Base-by-base conservation (phyloP, 257 asterid genomes). In the Ophiorrhiza pumila region DNA sequence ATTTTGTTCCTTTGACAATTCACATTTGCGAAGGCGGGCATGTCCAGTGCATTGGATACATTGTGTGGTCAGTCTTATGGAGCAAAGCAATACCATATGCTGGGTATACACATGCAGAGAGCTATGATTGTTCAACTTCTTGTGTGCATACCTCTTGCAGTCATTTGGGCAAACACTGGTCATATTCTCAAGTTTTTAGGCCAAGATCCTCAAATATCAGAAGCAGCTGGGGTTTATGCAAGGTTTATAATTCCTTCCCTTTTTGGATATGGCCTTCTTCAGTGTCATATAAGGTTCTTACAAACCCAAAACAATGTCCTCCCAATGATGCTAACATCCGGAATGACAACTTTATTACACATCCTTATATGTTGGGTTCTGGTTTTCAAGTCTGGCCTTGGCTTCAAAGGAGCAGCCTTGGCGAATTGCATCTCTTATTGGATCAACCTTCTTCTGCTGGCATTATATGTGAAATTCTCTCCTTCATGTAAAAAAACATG, bases 1-100 rank as follows among this genome's bases (percentile, higher is more conserved):
- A 7, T 60, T 34, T 27, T 5, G 18, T 60, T 55, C 31, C 35
- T 63, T 10, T 23, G n/a, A 41, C 13, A 41, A 4, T 25, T 32
- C 17, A 4, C 25, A 18, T 32, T 11, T 42, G 43, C 68, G 22
- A 69, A 92, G 98, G 83, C 82, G 88, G 98, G 98, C 22, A 82
- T 92, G 98, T 74, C 91, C 12, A 90, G 98, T 81, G 98, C 97
- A 35, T 59, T 92, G 65, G 98, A 92, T 81, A 92, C 98, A 4
- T 76, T 92, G 29, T 92, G 96, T 41, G 98, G 97, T 1, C 98
- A 92, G 68, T 81, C 94, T 1, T 85, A 83, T 66, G 96, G 96
- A 79, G 98, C 96, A 32, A 88, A 86, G 81, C 96, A 88, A 70
- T 86, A 90, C 68, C 97, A 84, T 61, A 85, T 90, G 96, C 82